Conservation (phyloP, 2,329 filamentous ascomycete genomes). For the Penicillium sp. region DNA sequence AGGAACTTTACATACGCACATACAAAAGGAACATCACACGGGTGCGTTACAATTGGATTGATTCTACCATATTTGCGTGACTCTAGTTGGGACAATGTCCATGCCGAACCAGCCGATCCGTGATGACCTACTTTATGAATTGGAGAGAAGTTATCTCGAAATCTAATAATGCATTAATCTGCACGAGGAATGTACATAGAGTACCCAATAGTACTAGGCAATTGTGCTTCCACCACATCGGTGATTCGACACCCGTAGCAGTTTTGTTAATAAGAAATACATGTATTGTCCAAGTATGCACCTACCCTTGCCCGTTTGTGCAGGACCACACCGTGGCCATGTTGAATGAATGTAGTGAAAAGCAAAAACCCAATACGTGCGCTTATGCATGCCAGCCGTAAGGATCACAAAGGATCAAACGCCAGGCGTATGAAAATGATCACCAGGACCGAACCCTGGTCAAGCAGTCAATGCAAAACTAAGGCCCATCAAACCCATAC, state of each 20-base stretch:
- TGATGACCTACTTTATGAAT: neutral
- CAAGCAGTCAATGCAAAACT: constrained; percentile 78
- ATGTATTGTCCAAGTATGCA: neutral
- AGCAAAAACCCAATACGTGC: neutral
- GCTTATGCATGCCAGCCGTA: neutral
- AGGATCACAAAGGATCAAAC: neutral
- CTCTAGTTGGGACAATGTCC: neutral
- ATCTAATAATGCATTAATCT: neutral
- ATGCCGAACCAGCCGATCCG: neutral
- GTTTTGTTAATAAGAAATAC: neutral
- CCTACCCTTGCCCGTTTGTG: neutral
- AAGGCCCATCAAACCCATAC: constrained; percentile 83
- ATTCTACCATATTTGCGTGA: neutral
- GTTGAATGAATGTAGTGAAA: neutral
- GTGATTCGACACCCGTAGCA: neutral
- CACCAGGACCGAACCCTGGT: constrained; percentile 3
- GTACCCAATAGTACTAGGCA: neutral
- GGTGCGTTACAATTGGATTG: neutral
- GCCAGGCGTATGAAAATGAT: neutral
- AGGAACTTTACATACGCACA: too few species aligned
- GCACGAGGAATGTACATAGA: neutral
- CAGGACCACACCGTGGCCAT: neutral
- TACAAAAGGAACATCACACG: too few species aligned
- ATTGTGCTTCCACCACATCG: neutral
- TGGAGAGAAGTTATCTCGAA: neutral